phyloP scores from a whole-genome alignment of 176 grass and related monocot genomes.

The Elymus sibiricus region DNA sequence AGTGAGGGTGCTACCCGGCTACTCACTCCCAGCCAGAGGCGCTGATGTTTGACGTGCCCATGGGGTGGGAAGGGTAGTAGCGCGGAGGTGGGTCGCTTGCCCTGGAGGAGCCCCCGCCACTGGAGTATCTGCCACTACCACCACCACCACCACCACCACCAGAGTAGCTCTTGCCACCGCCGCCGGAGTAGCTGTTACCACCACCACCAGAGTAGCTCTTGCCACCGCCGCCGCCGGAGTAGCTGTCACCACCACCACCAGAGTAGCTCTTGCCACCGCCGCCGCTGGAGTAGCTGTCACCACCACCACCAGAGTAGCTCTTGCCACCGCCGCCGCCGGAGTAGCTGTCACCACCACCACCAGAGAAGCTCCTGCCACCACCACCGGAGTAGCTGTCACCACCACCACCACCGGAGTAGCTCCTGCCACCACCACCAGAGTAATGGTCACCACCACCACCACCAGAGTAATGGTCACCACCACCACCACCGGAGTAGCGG shows the following conservation, averaged over 20 bases:
- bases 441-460: not conserved
- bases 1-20: not conserved
- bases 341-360: not conserved
- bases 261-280: not conserved
- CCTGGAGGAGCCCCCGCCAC: conserved; percentile 1
- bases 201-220: not conserved
- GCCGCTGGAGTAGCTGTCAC: not conserved
- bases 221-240: not conserved
- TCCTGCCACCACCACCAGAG: not conserved
- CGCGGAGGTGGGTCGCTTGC: conserved; percentile 13
- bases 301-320: not conserved
- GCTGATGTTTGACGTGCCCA: conserved; percentile 45
- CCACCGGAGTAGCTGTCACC: not conserved
- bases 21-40: conserved; percentile 72
- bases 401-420: not conserved
- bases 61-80: conserved; percentile 37
- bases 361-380: not conserved
- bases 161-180: not conserved
- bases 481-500: not conserved
- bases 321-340: not conserved
- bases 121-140: conserved; percentile 8
- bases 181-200: not conserved
- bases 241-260: not conserved
- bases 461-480: not conserved
- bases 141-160: not conserved